A percentile compares a stretch with the other conserved stretches of the same genome.
phyloP scores from a whole-genome alignment of 176 grass and related monocot species.

The Oryza punctata region DNA sequence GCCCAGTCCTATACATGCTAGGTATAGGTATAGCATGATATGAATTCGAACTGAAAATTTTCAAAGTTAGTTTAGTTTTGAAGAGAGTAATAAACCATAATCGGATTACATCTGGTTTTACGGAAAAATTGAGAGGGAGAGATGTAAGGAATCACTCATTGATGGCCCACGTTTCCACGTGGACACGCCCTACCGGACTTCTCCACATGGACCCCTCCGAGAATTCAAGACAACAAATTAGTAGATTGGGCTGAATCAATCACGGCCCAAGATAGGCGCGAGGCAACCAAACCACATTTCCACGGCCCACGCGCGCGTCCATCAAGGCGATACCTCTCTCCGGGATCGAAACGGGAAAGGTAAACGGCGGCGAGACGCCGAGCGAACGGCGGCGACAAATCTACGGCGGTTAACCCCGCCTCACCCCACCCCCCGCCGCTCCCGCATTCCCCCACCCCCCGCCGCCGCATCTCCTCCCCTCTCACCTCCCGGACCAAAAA shows the following conservation, averaged over 20 bases:
- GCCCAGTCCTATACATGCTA: background rate
- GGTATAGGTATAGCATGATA: no score
- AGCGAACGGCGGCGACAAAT: constrained; percentile 45
- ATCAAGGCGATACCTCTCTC: background rate
- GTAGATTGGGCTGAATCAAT: background rate
- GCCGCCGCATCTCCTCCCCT: background rate
- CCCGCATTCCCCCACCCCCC: background rate
- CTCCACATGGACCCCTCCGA: no score
- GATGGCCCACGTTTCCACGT: no score
- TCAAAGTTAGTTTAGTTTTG: no score
- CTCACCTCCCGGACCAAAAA: constrained; percentile 12
- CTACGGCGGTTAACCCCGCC: constrained; percentile 18
- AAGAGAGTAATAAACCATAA: no score
- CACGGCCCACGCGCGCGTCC: constrained; percentile 6
- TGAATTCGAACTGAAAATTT: no score
- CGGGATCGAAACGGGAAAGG: constrained; percentile 7
- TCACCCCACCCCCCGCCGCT: background rate
- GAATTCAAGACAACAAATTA: background rate
- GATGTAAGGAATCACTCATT: no score
- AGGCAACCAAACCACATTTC: background rate
- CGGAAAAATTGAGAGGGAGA: no score
- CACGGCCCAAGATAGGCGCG: background rate
- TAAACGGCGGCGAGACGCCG: constrained; percentile 34
- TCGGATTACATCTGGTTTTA: no score
- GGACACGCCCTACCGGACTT: no score